phyloP scores from a whole-genome alignment of 441 rosid genomes.

The Brassica balearica region DNA sequence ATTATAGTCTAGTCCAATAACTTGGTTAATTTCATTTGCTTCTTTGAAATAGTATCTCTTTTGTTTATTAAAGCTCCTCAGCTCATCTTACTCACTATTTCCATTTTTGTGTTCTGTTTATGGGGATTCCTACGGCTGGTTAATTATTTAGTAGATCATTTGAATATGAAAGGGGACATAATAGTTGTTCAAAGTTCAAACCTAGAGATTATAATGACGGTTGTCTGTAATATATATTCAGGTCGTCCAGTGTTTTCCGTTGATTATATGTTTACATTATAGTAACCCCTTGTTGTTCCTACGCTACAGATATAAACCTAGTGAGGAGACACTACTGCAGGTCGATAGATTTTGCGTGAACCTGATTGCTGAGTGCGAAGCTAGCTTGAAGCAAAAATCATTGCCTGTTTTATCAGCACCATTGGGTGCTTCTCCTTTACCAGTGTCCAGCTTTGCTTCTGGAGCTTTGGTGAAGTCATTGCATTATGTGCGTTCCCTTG shows the following conservation, averaged over 20 bases:
- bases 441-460: conserved; percentile 92
- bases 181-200: neutral
- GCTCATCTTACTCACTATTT: neutral
- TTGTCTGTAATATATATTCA: neutral
- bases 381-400: conserved; percentile 60
- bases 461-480: conserved; percentile 88
- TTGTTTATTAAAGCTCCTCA: conserved; percentile 23
- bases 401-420: conserved; percentile 50
- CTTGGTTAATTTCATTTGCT: conserved; percentile 34
- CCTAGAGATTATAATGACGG: neutral
- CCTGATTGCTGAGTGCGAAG: conserved; percentile 79
- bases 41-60: conserved; percentile 26
- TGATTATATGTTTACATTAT: neutral
- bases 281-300: conserved; percentile 20
- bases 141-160: conserved; percentile 20
- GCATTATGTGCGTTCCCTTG: conserved; percentile 93
- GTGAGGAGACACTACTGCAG: conserved; percentile 90
- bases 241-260: neutral
- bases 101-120: conserved; percentile 16
- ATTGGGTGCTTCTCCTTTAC: conserved; percentile 64
- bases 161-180: conserved; percentile 12
- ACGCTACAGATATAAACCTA: conserved; percentile 88
- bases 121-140: conserved; percentile 17
- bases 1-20: conserved; percentile 43
- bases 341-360: conserved; percentile 88